A percentile compares a stretch with the other conserved stretches of the same genome.
Conservation (phyloP, 2,329 filamentous ascomycete genomes). For the Aspergillus sp. region DNA sequence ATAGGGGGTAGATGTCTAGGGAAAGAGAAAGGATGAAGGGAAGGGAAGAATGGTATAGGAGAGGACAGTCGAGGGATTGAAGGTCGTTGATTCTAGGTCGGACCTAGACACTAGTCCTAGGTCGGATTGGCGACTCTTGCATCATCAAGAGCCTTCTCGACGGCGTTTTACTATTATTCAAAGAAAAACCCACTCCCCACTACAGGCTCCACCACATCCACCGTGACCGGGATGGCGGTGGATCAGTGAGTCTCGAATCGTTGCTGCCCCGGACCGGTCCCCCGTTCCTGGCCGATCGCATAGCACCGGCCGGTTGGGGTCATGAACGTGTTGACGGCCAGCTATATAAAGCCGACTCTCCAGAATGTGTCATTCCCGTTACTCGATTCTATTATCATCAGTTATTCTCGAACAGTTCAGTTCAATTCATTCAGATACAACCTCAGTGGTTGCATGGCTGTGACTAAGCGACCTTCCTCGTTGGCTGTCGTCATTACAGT, state of each 20-base stretch:
- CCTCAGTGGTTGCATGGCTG: slow-evolving; percentile 4
- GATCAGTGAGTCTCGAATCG: slow-evolving; percentile 13
- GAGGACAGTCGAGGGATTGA: neutral
- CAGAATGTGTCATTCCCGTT: too few relatives aligned
- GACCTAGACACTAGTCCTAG: too few relatives aligned
- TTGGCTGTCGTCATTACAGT: neutral
- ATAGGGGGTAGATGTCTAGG: too few relatives aligned
- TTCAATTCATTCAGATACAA: neutral
- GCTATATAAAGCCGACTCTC: neutral
- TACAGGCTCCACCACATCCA: neutral
- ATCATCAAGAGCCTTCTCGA: neutral
- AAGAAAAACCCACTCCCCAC: neutral
- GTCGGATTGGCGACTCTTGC: neutral
- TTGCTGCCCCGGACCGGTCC: slow-evolving; percentile 19
- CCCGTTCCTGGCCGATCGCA: slow-evolving; percentile 27
- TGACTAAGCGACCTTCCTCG: too few relatives aligned
- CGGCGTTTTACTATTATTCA: too few relatives aligned
- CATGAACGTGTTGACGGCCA: neutral
- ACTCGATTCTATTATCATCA: too few relatives aligned
- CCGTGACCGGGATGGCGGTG: neutral
- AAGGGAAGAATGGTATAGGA: neutral
- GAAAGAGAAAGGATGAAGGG: neutral
- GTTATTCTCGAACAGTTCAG: neutral
- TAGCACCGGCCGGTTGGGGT: slow-evolving; percentile 18
- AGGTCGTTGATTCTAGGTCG: neutral